Percentiles rank a stretch among this genome's conserved stretches.
phyloP scores from a whole-genome alignment of 129 eudicot species.

The Tanacetum coccineum region DNA sequence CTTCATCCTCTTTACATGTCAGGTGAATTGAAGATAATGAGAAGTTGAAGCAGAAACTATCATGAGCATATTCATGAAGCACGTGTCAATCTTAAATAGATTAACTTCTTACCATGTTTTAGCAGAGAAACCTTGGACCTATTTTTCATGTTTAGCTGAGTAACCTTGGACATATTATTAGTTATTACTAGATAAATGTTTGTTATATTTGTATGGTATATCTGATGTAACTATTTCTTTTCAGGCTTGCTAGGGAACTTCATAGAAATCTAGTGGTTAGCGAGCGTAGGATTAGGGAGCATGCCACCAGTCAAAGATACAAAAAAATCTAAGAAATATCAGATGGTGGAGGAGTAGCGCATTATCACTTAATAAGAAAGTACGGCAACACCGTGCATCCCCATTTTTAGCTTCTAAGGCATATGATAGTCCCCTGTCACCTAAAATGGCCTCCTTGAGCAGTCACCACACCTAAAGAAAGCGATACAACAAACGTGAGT shows the following conservation, averaged over 20 bases:
- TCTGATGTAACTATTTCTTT: slow-evolving; percentile 3
- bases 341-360: slow-evolving; percentile 60
- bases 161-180: too few species aligned
- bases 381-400: slow-evolving; percentile 50
- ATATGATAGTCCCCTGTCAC: slow-evolving; percentile 19
- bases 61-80: slow-evolving; percentile 55
- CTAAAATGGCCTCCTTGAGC: slow-evolving; percentile 6
- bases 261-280: slow-evolving; percentile 42
- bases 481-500: slow-evolving; percentile 6
- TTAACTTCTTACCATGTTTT: slow-evolving; percentile 12
- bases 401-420: slow-evolving; percentile 23
- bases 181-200: neutral
- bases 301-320: too few species aligned
- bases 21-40: slow-evolving; percentile 95
- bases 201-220: neutral
- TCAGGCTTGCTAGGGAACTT: slow-evolving; percentile 70
- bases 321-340: too few species aligned
- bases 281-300: too few species aligned
- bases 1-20: slow-evolving; percentile 25
- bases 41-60: slow-evolving; percentile 71
- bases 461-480: slow-evolving; percentile 24
- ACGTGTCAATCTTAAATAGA: slow-evolving; percentile 65
- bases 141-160: too few species aligned
- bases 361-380: slow-evolving; percentile 60
- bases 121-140: neutral